Base-by-base conservation (phyloP, 805 yeast species). In the Clavispora santaluciae region DNA sequence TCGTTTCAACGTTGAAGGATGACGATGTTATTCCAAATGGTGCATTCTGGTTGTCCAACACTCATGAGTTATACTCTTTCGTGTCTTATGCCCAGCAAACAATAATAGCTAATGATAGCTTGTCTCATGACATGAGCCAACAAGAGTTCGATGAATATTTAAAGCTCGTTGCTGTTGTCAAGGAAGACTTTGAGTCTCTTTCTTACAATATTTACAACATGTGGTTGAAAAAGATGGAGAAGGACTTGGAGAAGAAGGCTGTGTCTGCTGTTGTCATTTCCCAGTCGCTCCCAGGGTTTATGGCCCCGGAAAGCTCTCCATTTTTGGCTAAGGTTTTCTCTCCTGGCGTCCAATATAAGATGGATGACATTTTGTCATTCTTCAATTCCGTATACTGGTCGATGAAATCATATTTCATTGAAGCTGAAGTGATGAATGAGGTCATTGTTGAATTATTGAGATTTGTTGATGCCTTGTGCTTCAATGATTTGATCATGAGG, bases 11-110 rank as follows among this genome's bases (percentile, higher is more conserved):
- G n/a, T 72, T 84, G 57, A 83, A 83, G 51, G 96, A 91, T 41
- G 95, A 86, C 44, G 95, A 86, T 51, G 81, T 88, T 24, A 82
- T 90, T 55, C 80, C 88, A 35, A 88, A 88, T 53, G 98, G 96
- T 51, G 95, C 97, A 0, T 93, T 90, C 71, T 93, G 99, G 99
- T 73, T 93, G 49, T 86, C 97, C 3, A 93, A 93, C 65, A 90
- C 95, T 3, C 96, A 93, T 60, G 98, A 93, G 60, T 75, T 93
- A 55, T 86, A 86, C 63, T 89, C 98, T 3, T 93, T 93, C 71
- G 95, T 91, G 44, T 80, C 90, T 12, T 86, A 88, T 63, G 98
- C 98, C 3, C 95, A 91, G 63, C 79, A 81, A 44, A 88, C 95
- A n/a, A 87, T 93, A 45, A 68, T 86, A 38, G 90, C 86, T 35